Percentiles rank a stretch among this genome's conserved stretches.
Conservation (phyloP, 2,329 filamentous ascomycete species). For the Fusarium brachygibbosum region DNA sequence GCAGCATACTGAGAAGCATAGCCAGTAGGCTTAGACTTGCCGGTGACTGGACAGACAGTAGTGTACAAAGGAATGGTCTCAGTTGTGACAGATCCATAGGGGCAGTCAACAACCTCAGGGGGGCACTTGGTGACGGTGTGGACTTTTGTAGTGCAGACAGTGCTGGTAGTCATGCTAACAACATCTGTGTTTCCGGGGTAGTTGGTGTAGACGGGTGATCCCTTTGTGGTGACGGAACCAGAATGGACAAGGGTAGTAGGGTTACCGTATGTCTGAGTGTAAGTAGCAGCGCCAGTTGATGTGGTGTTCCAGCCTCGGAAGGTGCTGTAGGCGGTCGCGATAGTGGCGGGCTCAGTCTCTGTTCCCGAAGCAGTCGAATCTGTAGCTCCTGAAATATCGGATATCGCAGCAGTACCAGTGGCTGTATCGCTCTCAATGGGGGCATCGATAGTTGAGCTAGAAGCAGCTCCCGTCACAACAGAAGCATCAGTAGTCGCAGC, state of each 20-base stretch:
- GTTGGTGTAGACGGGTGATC: slow-evolving; percentile 27
- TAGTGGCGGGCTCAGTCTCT: slow-evolving; percentile 12
- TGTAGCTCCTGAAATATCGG: neutral
- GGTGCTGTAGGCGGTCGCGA: slow-evolving; percentile 29
- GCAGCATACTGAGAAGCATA: slow-evolving; percentile 27
- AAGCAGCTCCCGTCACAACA: neutral
- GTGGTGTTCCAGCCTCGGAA: slow-evolving; percentile 40
- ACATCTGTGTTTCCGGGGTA: slow-evolving; percentile 18
- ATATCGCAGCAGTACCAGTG: neutral
- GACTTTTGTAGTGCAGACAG: slow-evolving; percentile 58
- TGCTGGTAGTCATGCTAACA: slow-evolving; percentile 49
- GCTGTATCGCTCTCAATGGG: slow-evolving; percentile 2
- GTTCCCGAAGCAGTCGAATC: slow-evolving; percentile 1
- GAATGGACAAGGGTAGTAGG: slow-evolving; percentile 13
- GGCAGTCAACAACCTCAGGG: slow-evolving; percentile 26
- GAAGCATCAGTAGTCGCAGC: slow-evolving; percentile 1
- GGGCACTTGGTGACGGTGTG: slow-evolving; percentile 55
- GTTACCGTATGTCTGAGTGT: slow-evolving; percentile 23
- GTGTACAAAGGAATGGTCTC: slow-evolving; percentile 60
- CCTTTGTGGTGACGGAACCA: slow-evolving; percentile 10
- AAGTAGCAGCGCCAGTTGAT: slow-evolving; percentile 10
- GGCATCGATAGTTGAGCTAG: slow-evolving; percentile 4
- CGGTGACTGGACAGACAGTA: slow-evolving; percentile 59
- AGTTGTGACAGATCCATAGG: slow-evolving; percentile 54
- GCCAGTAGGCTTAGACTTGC: slow-evolving; percentile 36